These are phyloP conservation scores for Cladochytrium replicatum DNA, from an alignment of 192 early-diverging fungal genomes.

Conservation along the genomic window DNA sequence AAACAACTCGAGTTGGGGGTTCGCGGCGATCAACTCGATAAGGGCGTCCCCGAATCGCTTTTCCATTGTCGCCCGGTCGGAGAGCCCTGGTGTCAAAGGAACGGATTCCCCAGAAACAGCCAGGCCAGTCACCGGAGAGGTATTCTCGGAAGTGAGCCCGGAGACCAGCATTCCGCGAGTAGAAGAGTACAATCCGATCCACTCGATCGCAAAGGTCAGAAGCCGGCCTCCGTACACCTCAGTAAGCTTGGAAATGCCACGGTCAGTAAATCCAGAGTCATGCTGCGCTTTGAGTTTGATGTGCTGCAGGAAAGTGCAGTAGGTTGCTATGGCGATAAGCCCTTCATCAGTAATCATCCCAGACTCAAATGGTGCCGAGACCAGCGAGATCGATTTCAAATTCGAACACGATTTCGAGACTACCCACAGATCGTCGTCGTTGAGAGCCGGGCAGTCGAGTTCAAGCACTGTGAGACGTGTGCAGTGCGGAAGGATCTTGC, in stretches of 20 bases:
- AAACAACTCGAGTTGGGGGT: constrained; percentile 3
- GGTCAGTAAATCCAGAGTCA: constrained; percentile 1
- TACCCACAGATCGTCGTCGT: constrained; percentile 10
- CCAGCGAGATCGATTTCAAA: constrained; percentile 1
- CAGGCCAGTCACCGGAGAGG: too few relatives aligned
- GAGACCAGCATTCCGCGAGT: too few relatives aligned
- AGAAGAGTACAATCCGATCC: constrained; percentile 6
- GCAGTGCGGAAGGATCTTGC: too few relatives aligned
- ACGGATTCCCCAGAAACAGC: too few relatives aligned
- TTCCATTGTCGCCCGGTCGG: not conserved
- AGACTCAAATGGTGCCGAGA: not conserved
- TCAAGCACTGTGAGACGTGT: constrained; percentile 3
- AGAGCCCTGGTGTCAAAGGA: not conserved
- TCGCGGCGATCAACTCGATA: constrained; percentile 1
- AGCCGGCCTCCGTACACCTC: constrained; percentile 1
- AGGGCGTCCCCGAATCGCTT: not conserved
- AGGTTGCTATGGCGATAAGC: constrained; percentile 4
- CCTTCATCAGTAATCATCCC: constrained; percentile 1
- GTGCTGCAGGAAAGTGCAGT: constrained; percentile 7
- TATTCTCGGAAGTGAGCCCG: too few relatives aligned
- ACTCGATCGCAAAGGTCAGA: constrained; percentile 13
- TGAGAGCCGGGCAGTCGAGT: constrained; percentile 3
- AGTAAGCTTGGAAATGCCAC: constrained; percentile 7
- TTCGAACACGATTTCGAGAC: constrained; percentile 3
- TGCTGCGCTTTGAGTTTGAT: constrained; percentile 3